These are phyloP conservation scores for Microbotryum saponariae DNA, from an alignment of 1,284 basidiomycete genomes.

Conservation along the genomic window DNA sequence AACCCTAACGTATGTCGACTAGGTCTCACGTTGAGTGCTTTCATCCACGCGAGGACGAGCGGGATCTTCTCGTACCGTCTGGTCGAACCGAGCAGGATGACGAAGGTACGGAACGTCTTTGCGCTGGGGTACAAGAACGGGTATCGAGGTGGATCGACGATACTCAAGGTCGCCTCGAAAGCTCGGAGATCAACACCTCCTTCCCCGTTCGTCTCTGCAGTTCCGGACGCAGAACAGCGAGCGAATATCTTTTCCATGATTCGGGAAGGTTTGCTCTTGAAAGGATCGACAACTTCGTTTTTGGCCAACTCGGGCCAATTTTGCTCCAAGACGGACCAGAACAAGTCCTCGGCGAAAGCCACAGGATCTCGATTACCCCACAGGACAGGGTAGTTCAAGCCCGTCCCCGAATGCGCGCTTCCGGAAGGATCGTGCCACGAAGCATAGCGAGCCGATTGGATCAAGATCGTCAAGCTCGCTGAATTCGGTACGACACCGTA, in stretches of 20 bases:
- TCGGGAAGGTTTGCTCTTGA: neutral
- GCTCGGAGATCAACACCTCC: neutral
- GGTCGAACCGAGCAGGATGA: conserved; percentile 55
- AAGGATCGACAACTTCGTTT: neutral
- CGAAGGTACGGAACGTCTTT: conserved; percentile 54
- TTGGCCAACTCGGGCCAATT: conserved; percentile 1
- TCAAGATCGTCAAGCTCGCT: conserved; percentile 52
- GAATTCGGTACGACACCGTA: conserved; percentile 54
- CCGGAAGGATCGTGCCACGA: neutral
- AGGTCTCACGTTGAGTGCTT: conserved; percentile 52
- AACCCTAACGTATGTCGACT: conserved; percentile 52
- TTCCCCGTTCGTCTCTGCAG: neutral
- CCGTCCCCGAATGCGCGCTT: conserved; percentile 40
- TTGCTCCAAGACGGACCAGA: conserved; percentile 6
- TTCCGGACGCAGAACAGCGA: neutral
- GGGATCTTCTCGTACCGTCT: conserved; percentile 55
- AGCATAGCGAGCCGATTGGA: conserved; percentile 47
- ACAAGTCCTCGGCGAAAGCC: conserved; percentile 8
- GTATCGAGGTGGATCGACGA: conserved; percentile 29
- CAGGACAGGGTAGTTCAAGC: conserved; percentile 34
- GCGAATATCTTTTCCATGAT: neutral
- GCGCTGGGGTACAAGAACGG: conserved; percentile 50
- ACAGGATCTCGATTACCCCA: conserved; percentile 6
- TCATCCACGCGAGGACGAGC: conserved; percentile 69
- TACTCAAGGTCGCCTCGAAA: conserved; percentile 20